These are phyloP conservation scores for Saccharomyces hybrid DNA, from an alignment of 1,139 yeast genomes.

Conservation along the genomic window DNA sequence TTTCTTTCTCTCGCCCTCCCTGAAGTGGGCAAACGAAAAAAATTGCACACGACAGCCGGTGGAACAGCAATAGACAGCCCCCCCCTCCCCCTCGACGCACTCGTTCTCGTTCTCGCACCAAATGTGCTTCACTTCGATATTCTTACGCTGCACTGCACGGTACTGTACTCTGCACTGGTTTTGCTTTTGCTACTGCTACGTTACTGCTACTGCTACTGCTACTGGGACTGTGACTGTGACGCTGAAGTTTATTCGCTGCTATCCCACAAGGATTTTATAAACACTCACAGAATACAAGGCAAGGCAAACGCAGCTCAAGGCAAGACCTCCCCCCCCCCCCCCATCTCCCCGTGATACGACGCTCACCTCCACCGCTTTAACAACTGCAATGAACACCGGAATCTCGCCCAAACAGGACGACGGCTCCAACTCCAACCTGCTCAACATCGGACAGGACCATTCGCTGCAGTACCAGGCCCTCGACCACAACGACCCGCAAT, in stretches of 20 bases:
- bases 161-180: not conserved
- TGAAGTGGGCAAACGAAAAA: not conserved
- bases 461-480: slow-evolving; percentile 15
- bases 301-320: slow-evolving; percentile 1
- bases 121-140: not conserved
- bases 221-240: not conserved
- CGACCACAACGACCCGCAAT: slow-evolving; percentile 11
- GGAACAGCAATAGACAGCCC: not conserved
- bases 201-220: not conserved
- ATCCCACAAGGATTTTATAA: not conserved
- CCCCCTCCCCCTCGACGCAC: not conserved
- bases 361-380: slow-evolving; percentile 11
- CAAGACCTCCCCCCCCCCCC: not conserved
- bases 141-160: not conserved
- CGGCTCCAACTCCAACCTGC: slow-evolving; percentile 8
- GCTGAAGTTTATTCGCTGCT: not conserved
- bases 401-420: slow-evolving; percentile 14
- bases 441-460: slow-evolving; percentile 14
- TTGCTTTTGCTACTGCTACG: not conserved
- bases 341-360: slow-evolving; percentile 1
- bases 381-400: slow-evolving; percentile 14
- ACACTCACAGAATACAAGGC: not conserved
- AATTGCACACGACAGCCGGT: not conserved
- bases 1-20: no score
- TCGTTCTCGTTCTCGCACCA: not conserved